A percentile compares a stretch with the other conserved stretches of the same genome.
These are phyloP conservation scores for Plenodomus tracheiphilus DNA, from an alignment of 2,329 filamentous ascomycete species.

Conservation along the genomic window DNA sequence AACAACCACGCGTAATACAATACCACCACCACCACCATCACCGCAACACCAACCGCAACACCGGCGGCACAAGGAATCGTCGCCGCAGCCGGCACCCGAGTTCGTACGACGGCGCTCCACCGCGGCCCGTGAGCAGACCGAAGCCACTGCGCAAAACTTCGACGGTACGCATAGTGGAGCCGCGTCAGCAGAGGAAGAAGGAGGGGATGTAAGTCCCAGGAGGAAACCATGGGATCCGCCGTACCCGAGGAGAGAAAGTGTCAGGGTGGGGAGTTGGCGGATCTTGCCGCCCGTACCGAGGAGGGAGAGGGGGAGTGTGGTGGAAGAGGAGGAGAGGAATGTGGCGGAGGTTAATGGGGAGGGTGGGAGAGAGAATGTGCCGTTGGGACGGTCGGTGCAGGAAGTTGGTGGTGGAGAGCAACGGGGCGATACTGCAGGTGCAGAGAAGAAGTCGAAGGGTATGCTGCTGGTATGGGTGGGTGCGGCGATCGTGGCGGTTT, in stretches of 20 bases:
- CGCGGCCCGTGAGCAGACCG: background rate
- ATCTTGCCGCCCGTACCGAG: background rate
- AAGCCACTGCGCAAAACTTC: background rate
- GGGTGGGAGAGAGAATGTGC: constrained; percentile 1
- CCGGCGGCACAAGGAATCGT: background rate
- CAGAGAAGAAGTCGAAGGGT: background rate
- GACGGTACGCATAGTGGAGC: constrained; percentile 12
- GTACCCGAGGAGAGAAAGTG: constrained; percentile 16
- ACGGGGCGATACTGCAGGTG: background rate
- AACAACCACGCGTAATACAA: background rate
- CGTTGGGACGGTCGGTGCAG: background rate
- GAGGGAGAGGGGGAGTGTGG: background rate
- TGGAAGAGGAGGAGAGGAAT: background rate
- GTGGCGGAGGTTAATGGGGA: background rate
- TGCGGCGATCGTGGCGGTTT: constrained; percentile 8
- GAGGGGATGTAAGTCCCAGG: background rate
- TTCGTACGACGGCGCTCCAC: background rate
- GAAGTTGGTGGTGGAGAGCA: background rate
- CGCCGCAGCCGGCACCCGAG: too few species aligned
- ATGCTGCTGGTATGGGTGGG: constrained; percentile 6
- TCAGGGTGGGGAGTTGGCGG: constrained; percentile 3
- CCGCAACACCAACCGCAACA: background rate
- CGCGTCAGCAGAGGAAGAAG: constrained; percentile 2
- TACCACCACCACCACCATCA: background rate
- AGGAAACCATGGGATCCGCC: constrained; percentile 35